Evolutionary conservation across 2,329 filamentous ascomycete genomes (phyloP).

Genomic region (Botrytis pseudocinerea): DNA sequence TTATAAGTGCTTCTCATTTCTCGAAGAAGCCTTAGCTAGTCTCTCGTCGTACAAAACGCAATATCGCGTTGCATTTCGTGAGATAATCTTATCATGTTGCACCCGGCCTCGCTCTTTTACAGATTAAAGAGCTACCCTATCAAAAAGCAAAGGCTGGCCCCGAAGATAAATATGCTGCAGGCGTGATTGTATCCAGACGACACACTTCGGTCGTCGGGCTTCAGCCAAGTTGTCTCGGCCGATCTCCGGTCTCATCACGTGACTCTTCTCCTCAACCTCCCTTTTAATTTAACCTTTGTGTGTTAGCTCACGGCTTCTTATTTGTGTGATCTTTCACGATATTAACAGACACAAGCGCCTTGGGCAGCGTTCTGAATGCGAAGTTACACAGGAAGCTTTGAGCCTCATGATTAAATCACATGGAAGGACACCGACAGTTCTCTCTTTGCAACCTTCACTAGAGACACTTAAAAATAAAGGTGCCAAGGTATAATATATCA

Average conservation of each 20-base stretch:
- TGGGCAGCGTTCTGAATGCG: background rate
- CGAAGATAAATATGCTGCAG: background rate
- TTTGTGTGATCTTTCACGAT: background rate
- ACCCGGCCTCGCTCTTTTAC: background rate
- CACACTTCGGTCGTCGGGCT: background rate
- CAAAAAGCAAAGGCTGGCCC: background rate
- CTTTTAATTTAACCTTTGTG: background rate
- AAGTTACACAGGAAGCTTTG: background rate
- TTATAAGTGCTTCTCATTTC: background rate
- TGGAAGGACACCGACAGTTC: background rate
- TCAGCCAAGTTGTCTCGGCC: background rate
- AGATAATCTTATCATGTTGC: slow-evolving; percentile 8
- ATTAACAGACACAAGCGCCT: background rate
- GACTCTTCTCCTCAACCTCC: background rate
- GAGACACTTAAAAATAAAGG: background rate
- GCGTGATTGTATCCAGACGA: slow-evolving; percentile 1
- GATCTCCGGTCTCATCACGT: background rate
- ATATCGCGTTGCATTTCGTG: slow-evolving; percentile 6
- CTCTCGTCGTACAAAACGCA: background rate
- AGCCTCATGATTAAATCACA: background rate
- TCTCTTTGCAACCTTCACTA: background rate
- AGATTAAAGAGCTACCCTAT: background rate
- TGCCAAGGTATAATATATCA: background rate
- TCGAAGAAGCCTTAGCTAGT: slow-evolving; percentile 10
- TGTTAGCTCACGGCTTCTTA: background rate